Percentiles rank a stretch among this genome's conserved stretches.
These are phyloP conservation scores for Obba rivulosa DNA, from an alignment of 768 basidiomycete genomes.

Conservation along the genomic window DNA sequence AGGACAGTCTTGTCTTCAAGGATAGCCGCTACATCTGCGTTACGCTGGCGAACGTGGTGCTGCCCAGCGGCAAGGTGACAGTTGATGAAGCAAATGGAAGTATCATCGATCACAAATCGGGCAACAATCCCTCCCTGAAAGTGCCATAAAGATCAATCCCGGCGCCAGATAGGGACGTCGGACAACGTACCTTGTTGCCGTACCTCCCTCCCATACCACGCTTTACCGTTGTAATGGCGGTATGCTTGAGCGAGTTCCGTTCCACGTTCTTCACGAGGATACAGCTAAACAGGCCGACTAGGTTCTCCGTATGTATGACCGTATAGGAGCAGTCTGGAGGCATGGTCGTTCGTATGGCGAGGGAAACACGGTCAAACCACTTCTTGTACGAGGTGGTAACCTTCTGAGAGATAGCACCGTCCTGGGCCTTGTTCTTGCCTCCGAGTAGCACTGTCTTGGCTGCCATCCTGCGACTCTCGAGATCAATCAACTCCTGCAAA, in stretches of 20 bases:
- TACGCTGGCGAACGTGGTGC: conserved; percentile 71
- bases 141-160: not conserved
- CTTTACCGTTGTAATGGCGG: conserved; percentile 79
- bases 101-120: conserved; percentile 85
- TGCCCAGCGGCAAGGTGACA: conserved; percentile 98
- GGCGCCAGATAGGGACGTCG: not conserved
- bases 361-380: conserved; percentile 80
- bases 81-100: conserved; percentile 92
- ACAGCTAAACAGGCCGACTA: conserved; percentile 84
- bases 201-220: conserved; percentile 90
- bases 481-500: conserved; percentile 93
- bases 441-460: conserved; percentile 88
- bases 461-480: conserved; percentile 88
- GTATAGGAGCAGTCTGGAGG: conserved; percentile 71
- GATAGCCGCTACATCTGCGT: conserved; percentile 83
- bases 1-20: conserved; percentile 79
- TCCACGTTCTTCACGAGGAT: conserved; percentile 70
- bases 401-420: conserved; percentile 65
- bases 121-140: conserved; percentile 84
- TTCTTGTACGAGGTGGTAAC: conserved; percentile 82
- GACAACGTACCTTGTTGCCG: conserved; percentile 82
- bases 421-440: conserved; percentile 59
- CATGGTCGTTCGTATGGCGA: conserved; percentile 70
- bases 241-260: conserved; percentile 54
- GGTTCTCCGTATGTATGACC: conserved; percentile 78